Evolutionary conservation across 441 rosid species (phyloP).

Genomic region (Jatropha multifida): DNA sequence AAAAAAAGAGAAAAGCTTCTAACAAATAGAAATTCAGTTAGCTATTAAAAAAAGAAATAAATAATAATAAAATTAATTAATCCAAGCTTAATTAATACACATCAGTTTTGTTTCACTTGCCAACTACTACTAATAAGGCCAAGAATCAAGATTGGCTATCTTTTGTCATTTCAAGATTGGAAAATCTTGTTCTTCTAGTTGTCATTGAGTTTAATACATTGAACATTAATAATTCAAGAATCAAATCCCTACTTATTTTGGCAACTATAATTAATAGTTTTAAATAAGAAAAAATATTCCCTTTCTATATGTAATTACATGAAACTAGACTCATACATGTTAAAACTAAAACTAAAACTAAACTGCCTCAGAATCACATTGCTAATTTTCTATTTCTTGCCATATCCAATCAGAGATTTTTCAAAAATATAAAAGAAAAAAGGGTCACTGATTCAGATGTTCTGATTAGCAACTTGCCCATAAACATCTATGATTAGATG

Average conservation of each 20-base stretch:
- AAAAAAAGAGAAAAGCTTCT: constrained; percentile 2
- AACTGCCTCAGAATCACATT: background rate
- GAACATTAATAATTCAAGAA: too few species aligned
- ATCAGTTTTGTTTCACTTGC: too few species aligned
- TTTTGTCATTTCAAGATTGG: too few species aligned
- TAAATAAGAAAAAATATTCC: too few species aligned
- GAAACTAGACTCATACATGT: too few species aligned
- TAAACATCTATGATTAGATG: constrained; percentile 25
- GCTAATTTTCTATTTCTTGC: background rate
- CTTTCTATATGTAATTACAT: too few species aligned
- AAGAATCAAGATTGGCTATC: too few species aligned
- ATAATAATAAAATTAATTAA: background rate
- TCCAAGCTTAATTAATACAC: background rate
- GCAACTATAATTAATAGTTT: too few species aligned
- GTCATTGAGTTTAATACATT: too few species aligned
- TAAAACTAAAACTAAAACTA: background rate
- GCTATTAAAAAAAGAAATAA: background rate
- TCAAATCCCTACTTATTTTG: too few species aligned
- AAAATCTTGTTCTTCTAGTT: too few species aligned
- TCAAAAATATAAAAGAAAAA: background rate
- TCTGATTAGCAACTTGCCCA: constrained; percentile 26
- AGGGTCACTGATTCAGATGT: constrained; percentile 7
- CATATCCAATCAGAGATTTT: constrained; percentile 6
- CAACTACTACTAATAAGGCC: too few species aligned
- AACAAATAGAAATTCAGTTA: constrained; percentile 9